Percentiles rank a stretch among this genome's conserved stretches.
Evolutionary conservation across 257 asterid species (phyloP).

Genomic region (Ophiorrhiza pumila): DNA sequence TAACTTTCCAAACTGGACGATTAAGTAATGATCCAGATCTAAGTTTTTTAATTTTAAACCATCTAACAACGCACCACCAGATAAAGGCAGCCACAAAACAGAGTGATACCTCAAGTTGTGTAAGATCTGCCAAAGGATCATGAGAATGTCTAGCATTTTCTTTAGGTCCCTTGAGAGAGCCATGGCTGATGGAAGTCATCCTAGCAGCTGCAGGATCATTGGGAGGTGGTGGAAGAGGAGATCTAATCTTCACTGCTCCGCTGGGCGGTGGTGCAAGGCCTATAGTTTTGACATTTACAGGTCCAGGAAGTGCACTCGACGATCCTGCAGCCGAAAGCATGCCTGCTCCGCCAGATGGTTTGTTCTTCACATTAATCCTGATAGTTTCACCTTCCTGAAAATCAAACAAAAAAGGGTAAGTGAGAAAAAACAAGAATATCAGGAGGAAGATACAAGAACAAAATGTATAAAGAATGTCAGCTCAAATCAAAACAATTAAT

Average conservation of each 20-base stretch:
- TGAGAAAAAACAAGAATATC: not conserved
- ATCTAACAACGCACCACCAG: not conserved
- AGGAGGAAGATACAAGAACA: not conserved
- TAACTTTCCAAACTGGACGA: not conserved
- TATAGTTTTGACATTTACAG: conserved; percentile 56
- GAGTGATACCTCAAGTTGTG: conserved; percentile 72
- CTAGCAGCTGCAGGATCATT: conserved; percentile 63
- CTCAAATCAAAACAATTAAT: too few relatives aligned
- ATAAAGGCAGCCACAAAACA: conserved; percentile 3
- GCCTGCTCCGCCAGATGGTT: conserved; percentile 74
- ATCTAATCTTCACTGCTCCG: conserved; percentile 62
- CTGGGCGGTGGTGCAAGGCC: conserved; percentile 84
- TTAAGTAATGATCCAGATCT: not conserved
- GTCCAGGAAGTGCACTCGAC: conserved; percentile 46
- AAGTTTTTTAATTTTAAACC: not conserved
- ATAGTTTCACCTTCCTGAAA: conserved; percentile 96
- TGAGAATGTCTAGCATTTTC: conserved; percentile 43
- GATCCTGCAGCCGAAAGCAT: conserved; percentile 87
- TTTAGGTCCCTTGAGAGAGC: conserved; percentile 32
- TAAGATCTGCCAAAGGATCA: conserved; percentile 69
- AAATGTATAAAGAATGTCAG: not conserved
- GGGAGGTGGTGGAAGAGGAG: conserved; percentile 96
- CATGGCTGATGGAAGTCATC: conserved; percentile 34
- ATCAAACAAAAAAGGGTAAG: conserved; percentile 18
- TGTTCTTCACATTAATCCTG: conserved; percentile 82